These are phyloP conservation scores for Leccinum boreale DNA, from an alignment of 768 basidiomycete species.

Conservation along the genomic window DNA sequence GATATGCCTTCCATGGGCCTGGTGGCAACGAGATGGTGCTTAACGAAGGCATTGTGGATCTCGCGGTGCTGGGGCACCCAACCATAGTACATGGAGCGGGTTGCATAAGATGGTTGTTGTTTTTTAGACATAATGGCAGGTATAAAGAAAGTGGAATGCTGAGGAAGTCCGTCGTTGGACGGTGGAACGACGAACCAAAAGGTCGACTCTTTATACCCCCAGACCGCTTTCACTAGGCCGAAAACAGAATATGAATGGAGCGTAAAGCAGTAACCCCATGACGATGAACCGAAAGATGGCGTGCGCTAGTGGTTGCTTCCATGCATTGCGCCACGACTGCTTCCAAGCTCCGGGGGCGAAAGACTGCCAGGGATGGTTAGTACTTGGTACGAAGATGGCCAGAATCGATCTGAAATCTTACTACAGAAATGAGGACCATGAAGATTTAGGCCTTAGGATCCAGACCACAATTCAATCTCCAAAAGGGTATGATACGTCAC, in stretches of 20 bases:
- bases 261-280: neutral
- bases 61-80: neutral
- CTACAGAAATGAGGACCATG: too few species aligned
- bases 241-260: neutral
- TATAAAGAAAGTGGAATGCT: neutral
- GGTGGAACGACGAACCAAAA: neutral
- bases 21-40: too few species aligned
- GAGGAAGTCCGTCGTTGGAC: neutral
- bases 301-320: too few species aligned
- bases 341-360: too few species aligned
- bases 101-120: neutral
- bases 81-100: neutral
- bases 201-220: neutral
- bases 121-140: neutral
- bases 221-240: neutral
- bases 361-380: too few species aligned
- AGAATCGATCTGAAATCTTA: too few species aligned
- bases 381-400: too few species aligned
- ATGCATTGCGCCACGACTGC: too few species aligned
- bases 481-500: too few species aligned
- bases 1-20: too few species aligned
- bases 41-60: neutral
- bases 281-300: neutral
- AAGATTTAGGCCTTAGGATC: too few species aligned
- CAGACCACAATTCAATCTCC: too few species aligned